Evolutionary conservation across 73 alveolate genomes (phyloP).

Genomic region (Paramecium bursaria): DNA sequence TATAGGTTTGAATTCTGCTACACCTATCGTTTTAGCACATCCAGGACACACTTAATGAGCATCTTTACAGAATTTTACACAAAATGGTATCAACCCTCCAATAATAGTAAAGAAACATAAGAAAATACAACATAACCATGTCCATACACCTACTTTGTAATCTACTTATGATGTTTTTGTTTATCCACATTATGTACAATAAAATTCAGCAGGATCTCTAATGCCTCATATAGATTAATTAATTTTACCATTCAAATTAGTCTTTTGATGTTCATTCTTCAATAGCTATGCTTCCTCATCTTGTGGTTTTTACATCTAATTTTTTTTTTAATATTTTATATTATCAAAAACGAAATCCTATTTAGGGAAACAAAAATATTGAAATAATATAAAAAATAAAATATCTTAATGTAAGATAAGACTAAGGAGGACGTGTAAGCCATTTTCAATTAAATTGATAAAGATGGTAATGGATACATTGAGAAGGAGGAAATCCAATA

Average conservation of each 20-base stretch:
- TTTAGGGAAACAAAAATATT: too few species aligned
- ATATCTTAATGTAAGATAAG: too few species aligned
- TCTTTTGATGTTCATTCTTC: too few species aligned
- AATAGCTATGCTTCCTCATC: too few species aligned
- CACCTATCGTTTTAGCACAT: conserved; percentile 44
- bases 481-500: conserved; percentile 48
- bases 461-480: conserved; percentile 31
- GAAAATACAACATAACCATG: conserved; percentile 32
- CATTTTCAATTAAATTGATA: conserved; percentile 33
- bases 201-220: conserved; percentile 42
- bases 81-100: conserved; percentile 55
- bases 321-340: too few species aligned
- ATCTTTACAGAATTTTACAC: conserved; percentile 54
- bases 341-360: too few species aligned
- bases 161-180: neutral
- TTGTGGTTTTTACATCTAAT: too few species aligned
- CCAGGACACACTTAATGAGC: conserved; percentile 41
- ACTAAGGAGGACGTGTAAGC: conserved; percentile 50
- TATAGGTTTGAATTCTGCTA: conserved; percentile 14
- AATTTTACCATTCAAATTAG: too few species aligned
- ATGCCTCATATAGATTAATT: too few species aligned
- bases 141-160: conserved; percentile 39
- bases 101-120: conserved; percentile 31
- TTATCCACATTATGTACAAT: conserved; percentile 24
- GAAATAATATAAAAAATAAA: too few species aligned